Base-by-base conservation (phyloP, 306 rosid genomes). In the Cicer pinnatifidum region DNA sequence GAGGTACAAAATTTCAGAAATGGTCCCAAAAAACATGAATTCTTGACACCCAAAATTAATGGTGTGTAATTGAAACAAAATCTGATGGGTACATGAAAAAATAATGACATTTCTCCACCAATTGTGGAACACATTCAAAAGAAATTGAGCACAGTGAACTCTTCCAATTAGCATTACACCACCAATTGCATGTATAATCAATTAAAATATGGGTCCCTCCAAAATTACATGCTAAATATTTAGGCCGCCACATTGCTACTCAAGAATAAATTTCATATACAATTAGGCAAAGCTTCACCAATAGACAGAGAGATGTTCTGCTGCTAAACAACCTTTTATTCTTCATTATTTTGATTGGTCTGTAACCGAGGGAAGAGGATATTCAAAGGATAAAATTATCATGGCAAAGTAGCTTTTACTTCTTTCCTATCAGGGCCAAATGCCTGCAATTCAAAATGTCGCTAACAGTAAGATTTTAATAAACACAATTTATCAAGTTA, bases 371-470 rank as follows among this genome's bases (percentile, higher is more conserved):
- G 70, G 40, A 46, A 43, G 54, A 44, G 20, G 19, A 66, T 16
- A 19, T 45, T 66, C 40, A 66, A 66, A 44, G 15, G 11, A 44
- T 9, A 8, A 38, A 67, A 35, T 53, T 28, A 77, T 85, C 48
- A 94, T 16, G 96, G 92, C 71, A 94, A 87, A 60, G 69, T 85
- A 52, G 66, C 87, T 82, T 81, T 88, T 6, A 88, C 48, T 87
- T 87, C 97, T 83, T 94, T 94, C 86, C 98, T 82, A 68, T 94
- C 98, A 8, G 85, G 46, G 50, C 98, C 98, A 60, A 41, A 89
- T 59, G 87, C 76, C 98, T 94, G 91, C 80, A 77, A 83, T 78
- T 62, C 28, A 77, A 38, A 65, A 73, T 4, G 57, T 44, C 11
- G 71, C 28, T 50, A 54, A 53, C 28, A 54, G 11, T 6, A 19